phyloP scores from a whole-genome alignment of 768 basidiomycete species.

The Kwoniella sp. region DNA sequence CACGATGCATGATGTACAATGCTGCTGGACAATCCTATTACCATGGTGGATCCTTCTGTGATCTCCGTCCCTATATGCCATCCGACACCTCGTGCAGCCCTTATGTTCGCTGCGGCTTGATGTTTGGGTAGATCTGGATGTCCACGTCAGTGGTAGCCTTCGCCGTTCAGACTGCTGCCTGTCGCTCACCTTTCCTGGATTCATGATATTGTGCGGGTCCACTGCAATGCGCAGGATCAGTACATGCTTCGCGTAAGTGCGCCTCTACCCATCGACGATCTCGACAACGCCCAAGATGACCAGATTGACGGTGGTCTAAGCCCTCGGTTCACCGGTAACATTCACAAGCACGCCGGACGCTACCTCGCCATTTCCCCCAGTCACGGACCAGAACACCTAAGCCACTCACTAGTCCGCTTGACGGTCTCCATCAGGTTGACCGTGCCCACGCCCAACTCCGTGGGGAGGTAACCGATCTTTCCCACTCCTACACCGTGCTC shows the following conservation, averaged over 20 bases:
- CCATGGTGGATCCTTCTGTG: too few relatives aligned
- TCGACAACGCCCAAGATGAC: too few relatives aligned
- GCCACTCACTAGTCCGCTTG: conserved; percentile 57
- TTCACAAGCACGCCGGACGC: too few relatives aligned
- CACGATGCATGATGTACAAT: too few relatives aligned
- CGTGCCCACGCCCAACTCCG: conserved; percentile 79
- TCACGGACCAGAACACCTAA: background rate
- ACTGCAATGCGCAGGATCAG: conserved; percentile 15
- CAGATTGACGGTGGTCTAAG: too few relatives aligned
- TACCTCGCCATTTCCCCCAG: too few relatives aligned
- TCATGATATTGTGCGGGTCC: conserved; percentile 76
- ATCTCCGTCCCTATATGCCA: too few relatives aligned
- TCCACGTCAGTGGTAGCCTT: background rate
- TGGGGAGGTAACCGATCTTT: conserved; percentile 72
- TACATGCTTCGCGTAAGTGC: too few relatives aligned
- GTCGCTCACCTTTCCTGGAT: conserved; percentile 66
- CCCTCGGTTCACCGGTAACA: too few relatives aligned
- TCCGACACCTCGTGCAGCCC: too few relatives aligned
- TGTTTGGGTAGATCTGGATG: conserved; percentile 38
- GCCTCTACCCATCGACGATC: too few relatives aligned
- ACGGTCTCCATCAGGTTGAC: conserved; percentile 81
- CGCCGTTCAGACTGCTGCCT: conserved; percentile 30
- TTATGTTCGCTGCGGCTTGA: conserved; percentile 38
- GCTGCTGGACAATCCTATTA: too few relatives aligned
- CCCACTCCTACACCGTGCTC: conserved; percentile 86